Base-by-base conservation (phyloP, 805 yeast genomes). In the Saturnispora mendoncae region DNA sequence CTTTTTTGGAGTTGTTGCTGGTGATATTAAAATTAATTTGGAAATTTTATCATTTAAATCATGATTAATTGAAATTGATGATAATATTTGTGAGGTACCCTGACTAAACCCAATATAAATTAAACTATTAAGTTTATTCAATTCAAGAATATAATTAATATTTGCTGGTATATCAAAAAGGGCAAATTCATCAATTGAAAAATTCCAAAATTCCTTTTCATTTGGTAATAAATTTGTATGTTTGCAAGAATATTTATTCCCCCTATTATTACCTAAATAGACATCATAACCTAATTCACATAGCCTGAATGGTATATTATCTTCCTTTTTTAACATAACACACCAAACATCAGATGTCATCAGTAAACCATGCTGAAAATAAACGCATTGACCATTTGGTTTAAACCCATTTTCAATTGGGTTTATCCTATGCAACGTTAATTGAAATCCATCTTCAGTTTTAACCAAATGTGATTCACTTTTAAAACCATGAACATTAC, bases 41-140 rank as follows among this genome's bases (percentile, higher is more conserved):
- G 67, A 68, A 37, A 74, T 67, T 48, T 73, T 71, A 9, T 62
- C 53, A 57, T 84, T 84, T 45, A 90, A 67, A 10, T 71, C 69
- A n/a, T 84, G 76, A 55, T 81, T 76, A 21, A 80, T 56, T 0
- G 94, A 75, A 27, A 88, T 67, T 12, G 94, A 72, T 1, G 95
- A 95, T 60, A 90, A 82, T 34, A 86, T 84, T 60, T 92, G 97
- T 3, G 97, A 94, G 2, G 95, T 80, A 12, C 98, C 98, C 59
- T 90, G 98, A 25, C 90, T 78, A 57, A 92, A 92, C 1, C 97
- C 98, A 51, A 90, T 71, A 55, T 87, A 90, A 1, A 77, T 72
- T 28, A 88, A 62, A 14, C 60, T 49, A 23, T 51, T 48, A 46
- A 50, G 61, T 3, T 66, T 58, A 2, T 87, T 76, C 24, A 62